Conservation (phyloP, 2,329 filamentous ascomycete species). For the Colletotrichum spaethianum region DNA sequence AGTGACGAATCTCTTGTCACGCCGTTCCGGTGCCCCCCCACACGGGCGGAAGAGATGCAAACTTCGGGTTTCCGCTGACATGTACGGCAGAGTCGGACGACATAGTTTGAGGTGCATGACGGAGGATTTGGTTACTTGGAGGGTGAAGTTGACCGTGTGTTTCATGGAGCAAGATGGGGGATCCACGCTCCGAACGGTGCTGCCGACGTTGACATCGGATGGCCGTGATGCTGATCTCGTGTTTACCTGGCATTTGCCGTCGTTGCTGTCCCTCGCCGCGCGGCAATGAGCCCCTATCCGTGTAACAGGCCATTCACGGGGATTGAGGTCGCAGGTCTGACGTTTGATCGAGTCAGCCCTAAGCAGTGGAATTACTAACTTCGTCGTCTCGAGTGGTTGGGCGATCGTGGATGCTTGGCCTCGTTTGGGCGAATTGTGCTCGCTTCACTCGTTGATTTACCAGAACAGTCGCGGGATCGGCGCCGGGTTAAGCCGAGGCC, state of each 20-base stretch:
- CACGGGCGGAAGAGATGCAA: not conserved
- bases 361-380: not conserved
- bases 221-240: not conserved
- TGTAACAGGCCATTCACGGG: not conserved
- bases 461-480: not conserved
- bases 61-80: not conserved
- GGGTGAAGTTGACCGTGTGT: not conserved
- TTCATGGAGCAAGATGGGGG: not conserved
- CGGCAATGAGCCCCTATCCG: too few relatives aligned
- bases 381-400: not conserved
- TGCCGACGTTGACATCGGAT: not conserved
- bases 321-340: not conserved
- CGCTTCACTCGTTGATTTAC: not conserved
- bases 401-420: not conserved
- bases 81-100: not conserved
- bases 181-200: not conserved
- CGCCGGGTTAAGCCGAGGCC: not conserved
- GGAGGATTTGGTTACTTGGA: constrained; percentile 2
- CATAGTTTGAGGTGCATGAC: not conserved
- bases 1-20: not conserved
- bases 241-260: not conserved
- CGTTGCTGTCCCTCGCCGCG: not conserved
- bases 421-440: not conserved
- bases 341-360: not conserved
- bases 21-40: not conserved